Evolutionary conservation across 1,284 basidiomycete species (phyloP), one percentile per base, ranked within the genome.

Genomic region (Cryptococcus deneoformans): DNA sequence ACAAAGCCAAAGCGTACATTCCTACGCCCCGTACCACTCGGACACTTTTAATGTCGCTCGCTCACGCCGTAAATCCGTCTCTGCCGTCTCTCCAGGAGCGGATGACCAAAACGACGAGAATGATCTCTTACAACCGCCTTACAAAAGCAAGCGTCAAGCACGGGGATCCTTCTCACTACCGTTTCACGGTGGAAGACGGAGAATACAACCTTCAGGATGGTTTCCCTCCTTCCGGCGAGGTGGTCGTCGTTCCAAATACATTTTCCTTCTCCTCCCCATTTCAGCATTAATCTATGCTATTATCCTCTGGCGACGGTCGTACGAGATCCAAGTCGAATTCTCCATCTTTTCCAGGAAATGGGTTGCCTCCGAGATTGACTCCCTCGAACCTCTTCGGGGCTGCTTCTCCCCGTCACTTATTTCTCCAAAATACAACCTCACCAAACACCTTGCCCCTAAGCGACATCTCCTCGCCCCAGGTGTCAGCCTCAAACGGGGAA

Each of bases 271-370:
- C 14, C 29, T 64, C n/a, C 46, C 64, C 11, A 39, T 81, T 3
- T 74, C 79, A 1, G 47, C 75, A 16, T 57, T 75, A 40, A 60
- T 81, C 53, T 58, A 84, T 51, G 59, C 78, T 56, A 50, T 86
- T 37, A 58, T 86, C 47, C 54, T 82, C 16, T 81, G 83, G 14
- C 73, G 84, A 55, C 81, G 83, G 64, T 69, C 83, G 36, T 91
- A 85, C 78, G 87, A 93, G 71, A 83, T 88, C 4, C 90, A 92
- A 71, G 75, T 93, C 64, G 91, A 93, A 77, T 78, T 92, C 24
- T 81, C 86, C 29, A 82, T 90, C 64, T 92, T 90, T 76, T 82
- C 83, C 62, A 83, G 87, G 35, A 77, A 79, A 48, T 94, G 92
- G 90, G 81, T 92, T 39, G 74, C 81, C 56, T 73, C 81, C 35